Evolutionary conservation across 768 basidiomycete species (phyloP).

Genomic region (Russula griseocarnosa): DNA sequence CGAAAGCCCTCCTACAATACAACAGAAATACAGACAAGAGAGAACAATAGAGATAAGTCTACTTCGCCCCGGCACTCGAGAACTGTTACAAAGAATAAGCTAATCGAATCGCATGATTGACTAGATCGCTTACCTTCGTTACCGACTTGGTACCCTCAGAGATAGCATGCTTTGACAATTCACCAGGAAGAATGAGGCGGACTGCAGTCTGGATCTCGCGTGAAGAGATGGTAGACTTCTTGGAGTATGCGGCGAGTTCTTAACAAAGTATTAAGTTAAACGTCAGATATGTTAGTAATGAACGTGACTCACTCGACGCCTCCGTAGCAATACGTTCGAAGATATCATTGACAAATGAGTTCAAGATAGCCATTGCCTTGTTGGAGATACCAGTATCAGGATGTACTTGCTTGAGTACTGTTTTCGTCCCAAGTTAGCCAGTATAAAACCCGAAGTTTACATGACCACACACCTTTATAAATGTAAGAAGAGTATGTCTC

Average conservation of each 20-base stretch:
- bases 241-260: constrained; percentile 97
- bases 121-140: constrained; percentile 46
- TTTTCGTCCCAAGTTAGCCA: constrained; percentile 4
- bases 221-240: constrained; percentile 98
- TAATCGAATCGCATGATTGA: background rate
- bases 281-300: background rate
- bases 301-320: constrained; percentile 63
- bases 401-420: constrained; percentile 95
- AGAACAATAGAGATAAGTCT: constrained; percentile 21
- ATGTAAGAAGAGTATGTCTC: constrained; percentile 95
- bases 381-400: constrained; percentile 98
- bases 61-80: constrained; percentile 35
- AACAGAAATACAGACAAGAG: constrained; percentile 26
- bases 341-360: constrained; percentile 92
- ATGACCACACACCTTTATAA: constrained; percentile 65
- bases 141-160: constrained; percentile 86
- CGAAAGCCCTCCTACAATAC: constrained; percentile 29
- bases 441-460: background rate
- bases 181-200: constrained; percentile 92
- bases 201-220: constrained; percentile 98
- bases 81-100: constrained; percentile 24
- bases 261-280: constrained; percentile 4
- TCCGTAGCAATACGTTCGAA: constrained; percentile 90
- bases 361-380: constrained; percentile 90
- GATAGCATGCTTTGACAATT: constrained; percentile 97